Percentiles rank a stretch among this genome's conserved stretches.
Evolutionary conservation across 2,329 filamentous ascomycete genomes (phyloP).

Genomic region (Penicillium sclerotiorum): DNA sequence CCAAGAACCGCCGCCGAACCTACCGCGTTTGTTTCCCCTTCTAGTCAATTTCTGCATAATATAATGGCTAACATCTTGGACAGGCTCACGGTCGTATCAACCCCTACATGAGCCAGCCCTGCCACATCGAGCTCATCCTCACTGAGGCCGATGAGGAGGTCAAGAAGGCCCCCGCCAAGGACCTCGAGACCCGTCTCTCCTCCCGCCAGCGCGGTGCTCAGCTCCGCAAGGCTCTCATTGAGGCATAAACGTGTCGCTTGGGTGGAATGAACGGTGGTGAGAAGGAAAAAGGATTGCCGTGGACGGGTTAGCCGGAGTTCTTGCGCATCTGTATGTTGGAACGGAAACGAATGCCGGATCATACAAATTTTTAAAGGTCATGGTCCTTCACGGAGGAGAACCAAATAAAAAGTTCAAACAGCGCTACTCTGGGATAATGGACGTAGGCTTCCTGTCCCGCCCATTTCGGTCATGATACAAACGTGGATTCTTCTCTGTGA

Average conservation of each 20-base stretch:
- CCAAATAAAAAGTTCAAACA: slow-evolving; percentile 34
- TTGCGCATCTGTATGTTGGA: slow-evolving; percentile 34
- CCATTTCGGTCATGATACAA: slow-evolving; percentile 31
- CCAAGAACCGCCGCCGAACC: slow-evolving; percentile 98
- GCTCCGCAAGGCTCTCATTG: slow-evolving; percentile 63
- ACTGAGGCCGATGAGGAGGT: slow-evolving; percentile 96
- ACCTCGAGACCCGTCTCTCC: slow-evolving; percentile 67
- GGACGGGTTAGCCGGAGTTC: slow-evolving; percentile 41
- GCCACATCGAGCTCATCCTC: slow-evolving; percentile 99
- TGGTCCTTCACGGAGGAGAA: slow-evolving; percentile 30
- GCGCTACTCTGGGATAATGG: slow-evolving; percentile 27
- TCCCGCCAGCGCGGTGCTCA: slow-evolving; percentile 85
- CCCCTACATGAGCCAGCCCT: slow-evolving; percentile 99
- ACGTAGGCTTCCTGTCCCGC: slow-evolving; percentile 28
- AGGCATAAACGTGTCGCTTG: slow-evolving; percentile 48
- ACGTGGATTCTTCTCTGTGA: slow-evolving; percentile 21
- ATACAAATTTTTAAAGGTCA: slow-evolving; percentile 32
- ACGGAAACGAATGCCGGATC: slow-evolving; percentile 31
- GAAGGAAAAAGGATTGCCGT: slow-evolving; percentile 34
- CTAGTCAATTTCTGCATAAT: too few relatives aligned
- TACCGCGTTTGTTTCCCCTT: too few relatives aligned
- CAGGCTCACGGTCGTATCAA: too few relatives aligned
- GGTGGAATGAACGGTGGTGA: slow-evolving; percentile 31
- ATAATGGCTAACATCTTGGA: too few relatives aligned
- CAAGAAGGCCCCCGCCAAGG: slow-evolving; percentile 78